These are phyloP conservation scores for Aspergillus neoniger DNA, from an alignment of 2,329 filamentous ascomycete genomes.

Conservation along the genomic window DNA sequence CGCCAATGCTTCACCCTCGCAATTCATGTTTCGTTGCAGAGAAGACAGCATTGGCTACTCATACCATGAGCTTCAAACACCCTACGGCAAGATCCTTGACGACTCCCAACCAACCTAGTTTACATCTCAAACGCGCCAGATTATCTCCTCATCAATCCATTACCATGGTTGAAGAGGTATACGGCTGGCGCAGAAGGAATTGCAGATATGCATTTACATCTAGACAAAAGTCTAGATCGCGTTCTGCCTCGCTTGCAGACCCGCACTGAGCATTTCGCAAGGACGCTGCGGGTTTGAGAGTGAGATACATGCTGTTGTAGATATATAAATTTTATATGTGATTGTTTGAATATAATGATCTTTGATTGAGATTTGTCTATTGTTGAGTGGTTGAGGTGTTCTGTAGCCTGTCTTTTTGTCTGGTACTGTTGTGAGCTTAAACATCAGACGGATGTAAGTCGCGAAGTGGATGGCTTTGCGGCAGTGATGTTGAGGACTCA, in stretches of 20 bases:
- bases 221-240: slow-evolving; percentile 24
- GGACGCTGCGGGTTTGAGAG: slow-evolving; percentile 46
- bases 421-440: no score
- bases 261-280: slow-evolving; percentile 35
- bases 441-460: no score
- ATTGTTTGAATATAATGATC: not conserved
- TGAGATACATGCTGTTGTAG: slow-evolving; percentile 36
- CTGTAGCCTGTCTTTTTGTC: no score
- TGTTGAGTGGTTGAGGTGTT: not conserved
- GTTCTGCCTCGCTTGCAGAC: slow-evolving; percentile 46
- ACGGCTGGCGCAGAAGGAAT: slow-evolving; percentile 85
- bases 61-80: no score
- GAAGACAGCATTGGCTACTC: no score
- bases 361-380: not conserved
- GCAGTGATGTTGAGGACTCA: no score
- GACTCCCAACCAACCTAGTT: no score
- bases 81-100: no score
- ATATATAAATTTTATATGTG: not conserved
- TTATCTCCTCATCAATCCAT: slow-evolving; percentile 74
- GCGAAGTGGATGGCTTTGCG: no score
- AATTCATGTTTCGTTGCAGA: no score
- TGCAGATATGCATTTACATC: slow-evolving; percentile 22
- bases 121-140: slow-evolving; percentile 59
- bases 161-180: slow-evolving; percentile 78
- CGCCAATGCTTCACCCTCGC: no score